phyloP scores from a whole-genome alignment of 177 flowering plant genomes.

The Vitis hybrid region DNA sequence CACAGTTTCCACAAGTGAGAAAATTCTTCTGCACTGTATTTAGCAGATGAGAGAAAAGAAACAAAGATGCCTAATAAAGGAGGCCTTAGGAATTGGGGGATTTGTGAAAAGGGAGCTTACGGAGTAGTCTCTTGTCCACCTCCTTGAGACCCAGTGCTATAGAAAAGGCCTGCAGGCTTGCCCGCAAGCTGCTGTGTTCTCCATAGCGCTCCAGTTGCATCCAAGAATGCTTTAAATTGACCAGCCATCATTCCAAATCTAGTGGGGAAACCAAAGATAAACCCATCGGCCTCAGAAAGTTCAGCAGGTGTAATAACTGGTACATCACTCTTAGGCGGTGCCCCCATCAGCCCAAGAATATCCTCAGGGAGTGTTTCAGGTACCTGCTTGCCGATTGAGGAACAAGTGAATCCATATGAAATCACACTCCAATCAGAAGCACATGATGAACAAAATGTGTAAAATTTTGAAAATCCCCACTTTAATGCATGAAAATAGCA shows the following conservation, averaged over 20 bases:
- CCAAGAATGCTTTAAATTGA: slow-evolving; percentile 89
- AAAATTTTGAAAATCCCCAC: too few species aligned
- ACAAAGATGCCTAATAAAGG: not conserved
- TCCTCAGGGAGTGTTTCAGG: slow-evolving; percentile 84
- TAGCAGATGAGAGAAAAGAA: not conserved
- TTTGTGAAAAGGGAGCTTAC: slow-evolving; percentile 40
- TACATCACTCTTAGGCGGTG: slow-evolving; percentile 82
- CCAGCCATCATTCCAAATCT: slow-evolving; percentile 98
- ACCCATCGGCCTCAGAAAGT: slow-evolving; percentile 88
- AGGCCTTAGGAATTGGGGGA: not conserved
- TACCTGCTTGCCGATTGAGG: slow-evolving; percentile 41
- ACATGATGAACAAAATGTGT: too few species aligned
- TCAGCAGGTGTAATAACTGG: slow-evolving; percentile 72
- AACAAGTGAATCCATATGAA: too few species aligned
- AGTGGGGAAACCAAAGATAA: slow-evolving; percentile 90
- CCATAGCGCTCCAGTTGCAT: slow-evolving; percentile 93
- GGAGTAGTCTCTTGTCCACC: slow-evolving; percentile 98
- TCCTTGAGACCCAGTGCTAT: slow-evolving; percentile 94
- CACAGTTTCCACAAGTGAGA: not conserved
- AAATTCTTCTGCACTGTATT: not conserved
- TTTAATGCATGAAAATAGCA: too few species aligned
- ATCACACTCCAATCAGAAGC: too few species aligned
- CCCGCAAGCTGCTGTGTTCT: slow-evolving; percentile 84
- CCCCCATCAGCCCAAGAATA: slow-evolving; percentile 82
- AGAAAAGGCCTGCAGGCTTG: slow-evolving; percentile 94